phyloP scores from a whole-genome alignment of 1,284 basidiomycete genomes.

The Rhodofomes roseus region DNA sequence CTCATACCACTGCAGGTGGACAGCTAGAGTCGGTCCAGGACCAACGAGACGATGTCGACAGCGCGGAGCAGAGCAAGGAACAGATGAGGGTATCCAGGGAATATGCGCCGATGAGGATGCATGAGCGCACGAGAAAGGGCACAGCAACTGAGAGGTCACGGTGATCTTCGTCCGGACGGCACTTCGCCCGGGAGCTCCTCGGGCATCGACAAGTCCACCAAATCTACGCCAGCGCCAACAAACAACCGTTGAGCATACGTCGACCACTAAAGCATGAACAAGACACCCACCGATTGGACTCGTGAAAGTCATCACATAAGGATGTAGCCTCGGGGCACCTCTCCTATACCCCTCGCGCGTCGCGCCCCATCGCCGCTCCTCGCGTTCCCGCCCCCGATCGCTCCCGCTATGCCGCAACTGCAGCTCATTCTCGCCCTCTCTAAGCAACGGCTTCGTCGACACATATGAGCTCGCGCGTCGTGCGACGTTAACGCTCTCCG shows the following conservation, averaged over 20 bases:
- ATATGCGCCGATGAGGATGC: neutral
- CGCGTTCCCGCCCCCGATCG: neutral
- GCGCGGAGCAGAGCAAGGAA: neutral
- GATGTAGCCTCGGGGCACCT: constrained; percentile 21
- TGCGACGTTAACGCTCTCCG: neutral
- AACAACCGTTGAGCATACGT: neutral
- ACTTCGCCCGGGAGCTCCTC: neutral
- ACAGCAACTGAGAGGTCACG: neutral
- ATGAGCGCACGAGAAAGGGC: neutral
- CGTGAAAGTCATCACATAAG: constrained; percentile 32
- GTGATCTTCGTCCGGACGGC: neutral
- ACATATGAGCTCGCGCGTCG: constrained; percentile 2
- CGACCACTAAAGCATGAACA: neutral
- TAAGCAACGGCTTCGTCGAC: neutral
- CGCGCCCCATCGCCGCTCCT: neutral
- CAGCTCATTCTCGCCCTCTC: neutral
- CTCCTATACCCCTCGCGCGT: neutral
- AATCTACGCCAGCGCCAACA: neutral
- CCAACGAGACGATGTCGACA: neutral
- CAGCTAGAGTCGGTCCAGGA: neutral
- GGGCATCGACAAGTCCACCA: constrained; percentile 3
- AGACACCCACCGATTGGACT: constrained; percentile 28
- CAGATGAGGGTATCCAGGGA: neutral
- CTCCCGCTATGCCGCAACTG: neutral
- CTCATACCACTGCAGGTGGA: neutral